Evolutionary conservation across 2,329 filamentous ascomycete genomes (phyloP).

Genomic region (Fusarium papillatum): DNA sequence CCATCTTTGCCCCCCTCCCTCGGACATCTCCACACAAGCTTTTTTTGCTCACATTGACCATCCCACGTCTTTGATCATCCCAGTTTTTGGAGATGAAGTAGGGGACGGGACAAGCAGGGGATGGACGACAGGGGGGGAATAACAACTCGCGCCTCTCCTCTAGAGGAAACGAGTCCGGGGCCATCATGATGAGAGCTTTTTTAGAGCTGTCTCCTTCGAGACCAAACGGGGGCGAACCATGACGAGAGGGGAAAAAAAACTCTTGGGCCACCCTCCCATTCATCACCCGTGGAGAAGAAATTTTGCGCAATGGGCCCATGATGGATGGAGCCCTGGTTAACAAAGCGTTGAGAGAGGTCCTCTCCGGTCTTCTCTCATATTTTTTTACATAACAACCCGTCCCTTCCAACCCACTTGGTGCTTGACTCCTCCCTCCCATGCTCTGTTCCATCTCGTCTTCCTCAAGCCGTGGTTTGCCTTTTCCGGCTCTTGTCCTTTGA

Average conservation of each 20-base stretch:
- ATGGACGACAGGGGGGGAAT: neutral
- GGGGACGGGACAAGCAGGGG: neutral
- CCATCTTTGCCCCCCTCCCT: neutral
- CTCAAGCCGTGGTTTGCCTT: neutral
- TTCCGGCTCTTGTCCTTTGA: neutral
- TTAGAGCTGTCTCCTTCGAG: neutral
- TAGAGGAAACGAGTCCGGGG: neutral
- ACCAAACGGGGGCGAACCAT: slow-evolving; percentile 28
- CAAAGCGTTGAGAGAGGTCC: slow-evolving; percentile 12
- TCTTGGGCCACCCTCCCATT: slow-evolving; percentile 10
- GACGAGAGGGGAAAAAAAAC: neutral
- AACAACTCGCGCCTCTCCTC: neutral
- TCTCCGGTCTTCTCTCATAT: slow-evolving; percentile 23
- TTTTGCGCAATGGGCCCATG: slow-evolving; percentile 44
- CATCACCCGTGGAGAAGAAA: slow-evolving; percentile 32
- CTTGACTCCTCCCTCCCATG: slow-evolving; percentile 18
- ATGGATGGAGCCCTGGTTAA: slow-evolving; percentile 31
- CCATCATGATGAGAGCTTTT: neutral
- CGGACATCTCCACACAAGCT: slow-evolving; percentile 5
- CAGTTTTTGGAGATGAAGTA: neutral
- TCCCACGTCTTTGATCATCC: slow-evolving; percentile 1
- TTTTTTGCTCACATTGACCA: neutral
- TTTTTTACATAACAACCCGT: slow-evolving; percentile 44
- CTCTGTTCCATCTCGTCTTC: slow-evolving; percentile 8
- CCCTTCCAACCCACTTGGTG: slow-evolving; percentile 42